Percentiles rank a stretch among this genome's conserved stretches.
Conservation (phyloP, 2,329 filamentous ascomycete species). For the Aureobasidium sp. region DNA sequence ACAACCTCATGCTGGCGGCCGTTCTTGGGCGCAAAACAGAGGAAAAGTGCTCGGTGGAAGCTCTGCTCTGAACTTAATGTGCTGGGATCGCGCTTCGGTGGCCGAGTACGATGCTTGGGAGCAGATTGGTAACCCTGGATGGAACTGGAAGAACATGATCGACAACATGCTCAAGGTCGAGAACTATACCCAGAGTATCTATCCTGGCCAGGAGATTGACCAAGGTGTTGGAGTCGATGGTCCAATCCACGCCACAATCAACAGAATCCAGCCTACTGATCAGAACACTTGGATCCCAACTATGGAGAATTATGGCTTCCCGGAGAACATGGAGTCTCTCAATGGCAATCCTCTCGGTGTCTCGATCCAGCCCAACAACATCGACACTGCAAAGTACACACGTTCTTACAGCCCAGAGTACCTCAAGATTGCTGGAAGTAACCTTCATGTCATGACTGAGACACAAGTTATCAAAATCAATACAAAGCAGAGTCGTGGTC, state of each 20-base stretch:
- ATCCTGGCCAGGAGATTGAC: constrained; percentile 12
- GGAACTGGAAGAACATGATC: constrained; percentile 35
- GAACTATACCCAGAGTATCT: constrained; percentile 28
- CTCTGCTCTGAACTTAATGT: constrained; percentile 26
- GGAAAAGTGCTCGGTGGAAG: constrained; percentile 31
- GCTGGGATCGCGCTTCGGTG: constrained; percentile 19
- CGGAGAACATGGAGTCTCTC: constrained; percentile 12
- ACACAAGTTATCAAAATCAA: constrained; percentile 32
- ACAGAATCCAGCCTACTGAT: constrained; percentile 5
- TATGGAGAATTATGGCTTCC: constrained; percentile 14
- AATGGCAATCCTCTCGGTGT: constrained; percentile 7
- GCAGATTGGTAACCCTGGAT: constrained; percentile 25
- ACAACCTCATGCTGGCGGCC: constrained; percentile 32
- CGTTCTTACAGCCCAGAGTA: constrained; percentile 12
- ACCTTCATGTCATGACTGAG: constrained; percentile 32
- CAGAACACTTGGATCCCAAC: constrained; percentile 16
- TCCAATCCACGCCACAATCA: constrained; percentile 2
- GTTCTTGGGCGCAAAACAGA: constrained; percentile 33
- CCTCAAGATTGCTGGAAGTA: constrained; percentile 18
- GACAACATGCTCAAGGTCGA: constrained; percentile 15
- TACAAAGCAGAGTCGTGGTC: constrained; percentile 17
- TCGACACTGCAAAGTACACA: constrained; percentile 13
- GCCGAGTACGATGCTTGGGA: constrained; percentile 28
- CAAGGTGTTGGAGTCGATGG: constrained; percentile 10
- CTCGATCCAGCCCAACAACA: constrained; percentile 24